Percentiles rank a stretch among this genome's conserved stretches.
These are phyloP conservation scores for Aegilops tauschii DNA, from an alignment of 176 grass and related monocot species.

Conservation along the genomic window DNA sequence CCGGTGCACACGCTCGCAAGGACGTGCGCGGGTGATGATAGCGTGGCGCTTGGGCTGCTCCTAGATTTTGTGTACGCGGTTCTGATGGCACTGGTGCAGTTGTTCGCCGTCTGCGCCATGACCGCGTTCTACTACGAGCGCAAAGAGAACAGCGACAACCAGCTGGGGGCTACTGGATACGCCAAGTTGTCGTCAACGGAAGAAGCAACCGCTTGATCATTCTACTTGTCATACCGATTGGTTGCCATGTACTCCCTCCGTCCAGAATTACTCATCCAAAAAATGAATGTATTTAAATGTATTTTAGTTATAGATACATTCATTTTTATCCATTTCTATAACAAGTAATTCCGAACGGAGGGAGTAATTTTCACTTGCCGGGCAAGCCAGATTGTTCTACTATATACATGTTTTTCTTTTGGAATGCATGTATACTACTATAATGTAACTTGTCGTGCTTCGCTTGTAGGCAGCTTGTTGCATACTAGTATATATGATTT, in stretches of 20 bases:
- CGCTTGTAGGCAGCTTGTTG: too few relatives aligned
- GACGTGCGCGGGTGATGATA: neutral
- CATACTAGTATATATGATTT: too few relatives aligned
- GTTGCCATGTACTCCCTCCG: neutral
- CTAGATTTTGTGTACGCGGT: neutral
- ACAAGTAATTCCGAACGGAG: too few relatives aligned
- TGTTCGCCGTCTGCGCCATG: conserved; percentile 12
- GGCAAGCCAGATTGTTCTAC: too few relatives aligned
- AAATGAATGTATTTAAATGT: too few relatives aligned
- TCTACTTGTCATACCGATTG: neutral
- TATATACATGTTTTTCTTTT: too few relatives aligned
- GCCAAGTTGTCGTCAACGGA: neutral
- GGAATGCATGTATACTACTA: too few relatives aligned
- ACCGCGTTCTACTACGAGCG: conserved; percentile 32
- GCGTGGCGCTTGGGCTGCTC: neutral
- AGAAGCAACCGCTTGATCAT: neutral
- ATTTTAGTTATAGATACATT: too few relatives aligned
- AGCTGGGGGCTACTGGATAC: neutral
- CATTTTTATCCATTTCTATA: too few relatives aligned
- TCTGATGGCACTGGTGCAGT: neutral
- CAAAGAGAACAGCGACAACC: neutral
- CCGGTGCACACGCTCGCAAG: neutral
- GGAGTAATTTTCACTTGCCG: neutral
- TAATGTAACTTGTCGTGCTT: too few relatives aligned
- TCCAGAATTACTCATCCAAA: too few relatives aligned